Conservation (phyloP, 192 early-diverging fungal species). For the Gamsiella multidivaricata region DNA sequence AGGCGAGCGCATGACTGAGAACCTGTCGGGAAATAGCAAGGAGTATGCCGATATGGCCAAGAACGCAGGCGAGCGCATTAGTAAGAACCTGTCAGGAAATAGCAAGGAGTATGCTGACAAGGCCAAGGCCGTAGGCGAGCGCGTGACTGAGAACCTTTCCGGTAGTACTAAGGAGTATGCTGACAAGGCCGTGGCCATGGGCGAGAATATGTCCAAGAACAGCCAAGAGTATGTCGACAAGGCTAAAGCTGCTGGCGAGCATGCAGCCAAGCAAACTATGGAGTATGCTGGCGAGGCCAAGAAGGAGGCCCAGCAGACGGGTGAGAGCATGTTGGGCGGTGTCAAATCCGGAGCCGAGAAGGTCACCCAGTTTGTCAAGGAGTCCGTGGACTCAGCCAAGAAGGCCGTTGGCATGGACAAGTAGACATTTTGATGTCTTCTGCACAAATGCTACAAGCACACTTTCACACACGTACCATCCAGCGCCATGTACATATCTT, state of each 20-base stretch:
- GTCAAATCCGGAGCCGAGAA: conserved; percentile 39
- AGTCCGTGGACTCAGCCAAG: conserved; percentile 34
- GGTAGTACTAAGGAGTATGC: conserved; percentile 14
- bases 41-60: not conserved
- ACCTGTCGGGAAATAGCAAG: not conserved
- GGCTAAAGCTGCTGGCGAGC: not conserved
- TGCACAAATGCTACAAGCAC: not conserved
- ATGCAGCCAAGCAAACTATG: not conserved
- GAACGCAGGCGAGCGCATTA: too few relatives aligned
- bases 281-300: conserved; percentile 5
- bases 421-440: too few relatives aligned
- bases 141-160: not conserved
- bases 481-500: too few relatives aligned
- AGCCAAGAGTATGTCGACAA: conserved; percentile 9
- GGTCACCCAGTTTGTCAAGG: conserved; percentile 32
- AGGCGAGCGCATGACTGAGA: too few relatives aligned
- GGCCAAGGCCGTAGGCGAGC: conserved; percentile 2
- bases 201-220: not conserved
- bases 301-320: conserved; percentile 3
- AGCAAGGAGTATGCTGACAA: conserved; percentile 1
- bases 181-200: conserved; percentile 8
- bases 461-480: not conserved
- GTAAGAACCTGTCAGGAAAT: not conserved
- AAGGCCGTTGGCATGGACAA: conserved; percentile 34
- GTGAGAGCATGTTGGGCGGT: conserved; percentile 4